Conservation (phyloP, 2,329 filamentous ascomycete species). For the Thelonectria blattea region DNA sequence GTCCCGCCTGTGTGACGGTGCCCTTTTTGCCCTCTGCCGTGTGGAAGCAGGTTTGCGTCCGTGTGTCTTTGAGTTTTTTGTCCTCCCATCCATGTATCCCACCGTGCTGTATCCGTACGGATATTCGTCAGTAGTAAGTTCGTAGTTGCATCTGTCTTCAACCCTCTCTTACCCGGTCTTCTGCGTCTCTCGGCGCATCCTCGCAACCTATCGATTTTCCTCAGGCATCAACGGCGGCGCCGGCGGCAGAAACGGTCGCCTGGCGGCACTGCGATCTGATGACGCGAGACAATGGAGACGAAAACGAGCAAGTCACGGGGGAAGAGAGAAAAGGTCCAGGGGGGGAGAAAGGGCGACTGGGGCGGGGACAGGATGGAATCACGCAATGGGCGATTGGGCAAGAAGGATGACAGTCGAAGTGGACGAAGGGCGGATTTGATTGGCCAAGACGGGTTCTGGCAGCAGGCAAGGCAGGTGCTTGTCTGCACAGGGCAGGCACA, state of each 20-base stretch:
- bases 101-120: no score
- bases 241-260: constrained; percentile 16
- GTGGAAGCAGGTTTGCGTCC: background rate
- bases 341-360: background rate
- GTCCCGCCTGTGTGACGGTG: background rate
- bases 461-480: background rate
- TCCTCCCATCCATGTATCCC: background rate
- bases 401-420: background rate
- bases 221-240: background rate
- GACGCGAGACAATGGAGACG: background rate
- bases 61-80: background rate
- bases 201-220: background rate
- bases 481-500: no score
- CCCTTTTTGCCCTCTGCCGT: background rate
- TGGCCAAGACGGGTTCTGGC: background rate
- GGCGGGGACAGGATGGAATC: constrained; percentile 9
- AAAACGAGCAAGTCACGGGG: constrained; percentile 5
- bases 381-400: constrained; percentile 1
- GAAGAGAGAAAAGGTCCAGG: background rate
- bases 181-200: background rate
- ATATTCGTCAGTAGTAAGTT: no score
- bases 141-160: background rate
- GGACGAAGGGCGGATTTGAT: background rate
- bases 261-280: constrained; percentile 2
- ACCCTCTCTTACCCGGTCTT: background rate